These are phyloP conservation scores for Hypoxylon sp. DNA, from an alignment of 2,329 filamentous ascomycete genomes.

Conservation along the genomic window DNA sequence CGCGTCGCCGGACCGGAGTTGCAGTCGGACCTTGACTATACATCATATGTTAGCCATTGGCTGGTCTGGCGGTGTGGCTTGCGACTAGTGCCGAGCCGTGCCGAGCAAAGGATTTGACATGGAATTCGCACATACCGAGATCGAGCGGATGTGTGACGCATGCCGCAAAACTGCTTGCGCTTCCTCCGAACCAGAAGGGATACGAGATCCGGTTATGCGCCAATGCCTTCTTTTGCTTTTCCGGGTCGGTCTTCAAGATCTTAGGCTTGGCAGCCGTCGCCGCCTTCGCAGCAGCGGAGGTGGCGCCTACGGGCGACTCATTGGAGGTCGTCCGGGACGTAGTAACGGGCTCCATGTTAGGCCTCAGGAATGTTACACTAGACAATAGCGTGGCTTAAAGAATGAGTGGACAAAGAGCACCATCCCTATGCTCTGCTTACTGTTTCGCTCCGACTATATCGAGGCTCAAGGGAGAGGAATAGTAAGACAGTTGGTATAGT, in stretches of 20 bases:
- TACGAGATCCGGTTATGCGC: constrained; percentile 66
- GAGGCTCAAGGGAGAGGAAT: constrained; percentile 10
- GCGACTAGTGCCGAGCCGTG: not conserved
- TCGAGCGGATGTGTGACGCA: constrained; percentile 94
- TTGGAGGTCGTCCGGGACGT: constrained; percentile 44
- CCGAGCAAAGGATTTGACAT: not conserved
- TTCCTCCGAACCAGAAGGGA: constrained; percentile 97
- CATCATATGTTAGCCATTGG: constrained; percentile 20
- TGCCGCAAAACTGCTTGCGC: constrained; percentile 91
- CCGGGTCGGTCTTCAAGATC: constrained; percentile 9
- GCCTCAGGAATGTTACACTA: constrained; percentile 46
- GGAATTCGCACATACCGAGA: constrained; percentile 74
- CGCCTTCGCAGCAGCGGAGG: constrained; percentile 45
- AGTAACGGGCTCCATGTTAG: constrained; percentile 50
- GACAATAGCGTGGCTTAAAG: constrained; percentile 32
- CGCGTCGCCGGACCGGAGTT: constrained; percentile 83
- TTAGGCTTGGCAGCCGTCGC: constrained; percentile 47
- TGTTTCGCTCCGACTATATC: constrained; percentile 26
- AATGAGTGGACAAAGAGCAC: constrained; percentile 38
- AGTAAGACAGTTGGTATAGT: constrained; percentile 23
- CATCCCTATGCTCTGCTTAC: constrained; percentile 44
- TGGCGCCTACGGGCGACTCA: constrained; percentile 45
- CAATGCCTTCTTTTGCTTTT: constrained; percentile 57
- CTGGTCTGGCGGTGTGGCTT: constrained; percentile 11
- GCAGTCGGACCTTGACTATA: constrained; percentile 81